Evolutionary conservation across 2,329 filamentous ascomycete species (phyloP).

Genomic region (Aspergillus carbonarius): DNA sequence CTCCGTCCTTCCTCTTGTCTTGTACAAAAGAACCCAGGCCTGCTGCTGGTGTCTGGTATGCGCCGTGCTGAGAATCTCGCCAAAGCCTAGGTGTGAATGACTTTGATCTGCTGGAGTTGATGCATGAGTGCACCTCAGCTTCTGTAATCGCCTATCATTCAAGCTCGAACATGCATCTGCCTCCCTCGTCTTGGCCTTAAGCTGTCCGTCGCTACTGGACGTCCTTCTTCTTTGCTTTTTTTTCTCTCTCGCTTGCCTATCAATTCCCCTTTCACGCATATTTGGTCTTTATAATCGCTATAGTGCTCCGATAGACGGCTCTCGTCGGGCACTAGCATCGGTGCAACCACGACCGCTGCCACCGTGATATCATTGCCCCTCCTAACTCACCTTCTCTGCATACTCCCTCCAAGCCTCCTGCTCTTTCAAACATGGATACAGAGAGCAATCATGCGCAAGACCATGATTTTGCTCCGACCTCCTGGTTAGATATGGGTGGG

Average conservation of each 20-base stretch:
- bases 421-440: constrained; percentile 41
- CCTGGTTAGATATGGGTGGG: constrained; percentile 47
- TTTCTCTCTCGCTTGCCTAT: constrained; percentile 8
- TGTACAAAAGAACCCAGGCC: constrained; percentile 12
- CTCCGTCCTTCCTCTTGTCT: constrained; percentile 3
- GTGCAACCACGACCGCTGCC: constrained; percentile 2
- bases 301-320: constrained; percentile 8
- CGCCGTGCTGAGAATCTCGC: not conserved
- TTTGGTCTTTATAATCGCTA: constrained; percentile 7
- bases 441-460: constrained; percentile 46
- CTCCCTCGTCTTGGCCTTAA: constrained; percentile 47
- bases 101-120: not conserved
- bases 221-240: constrained; percentile 14
- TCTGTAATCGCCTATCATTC: constrained; percentile 29
- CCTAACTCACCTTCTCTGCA: constrained; percentile 15
- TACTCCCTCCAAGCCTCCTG: not conserved
- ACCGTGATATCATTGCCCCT: constrained; percentile 28
- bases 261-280: constrained; percentile 6
- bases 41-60: not conserved
- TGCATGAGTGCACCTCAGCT: constrained; percentile 17
- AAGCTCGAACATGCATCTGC: constrained; percentile 50
- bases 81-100: constrained; percentile 10
- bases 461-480: constrained; percentile 44
- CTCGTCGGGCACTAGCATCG: constrained; percentile 17
- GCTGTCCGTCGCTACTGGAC: constrained; percentile 14